phyloP scores from a whole-genome alignment of 495 filamentous ascomycete species.

The Collariella sp. region DNA sequence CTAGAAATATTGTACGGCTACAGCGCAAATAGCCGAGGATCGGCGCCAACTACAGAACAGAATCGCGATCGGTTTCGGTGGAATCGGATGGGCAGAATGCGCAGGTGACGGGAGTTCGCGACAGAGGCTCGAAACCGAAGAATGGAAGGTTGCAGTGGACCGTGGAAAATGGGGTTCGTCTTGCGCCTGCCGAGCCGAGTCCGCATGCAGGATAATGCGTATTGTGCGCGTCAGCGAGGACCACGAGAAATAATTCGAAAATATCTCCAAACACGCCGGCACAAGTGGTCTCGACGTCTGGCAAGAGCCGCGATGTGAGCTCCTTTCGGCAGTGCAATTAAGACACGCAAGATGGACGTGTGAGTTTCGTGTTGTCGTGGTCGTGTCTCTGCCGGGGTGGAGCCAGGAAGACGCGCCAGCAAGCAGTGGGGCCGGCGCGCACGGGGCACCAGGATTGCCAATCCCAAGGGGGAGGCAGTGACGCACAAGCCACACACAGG shows the following conservation, averaged over 20 bases:
- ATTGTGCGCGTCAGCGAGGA: background rate
- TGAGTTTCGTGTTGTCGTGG: constrained; percentile 28
- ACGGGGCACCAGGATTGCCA: background rate
- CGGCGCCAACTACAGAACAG: too few relatives aligned
- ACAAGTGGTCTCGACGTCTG: background rate
- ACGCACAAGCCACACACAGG: background rate
- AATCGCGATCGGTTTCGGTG: too few relatives aligned
- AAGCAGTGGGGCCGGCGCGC: constrained; percentile 1
- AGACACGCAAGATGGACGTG: constrained; percentile 19
- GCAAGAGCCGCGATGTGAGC: background rate
- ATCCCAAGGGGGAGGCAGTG: background rate
- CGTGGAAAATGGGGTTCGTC: constrained; percentile 9
- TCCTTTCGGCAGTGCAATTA: constrained; percentile 23
- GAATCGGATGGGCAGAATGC: background rate
- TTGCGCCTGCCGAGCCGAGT: constrained; percentile 16
- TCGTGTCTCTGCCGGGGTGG: constrained; percentile 13
- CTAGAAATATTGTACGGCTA: background rate
- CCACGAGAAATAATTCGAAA: background rate
- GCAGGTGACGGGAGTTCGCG: constrained; percentile 8
- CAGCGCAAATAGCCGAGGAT: too few relatives aligned
- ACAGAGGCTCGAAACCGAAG: constrained; percentile 11
- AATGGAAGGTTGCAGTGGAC: constrained; percentile 20
- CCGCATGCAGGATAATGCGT: constrained; percentile 8
- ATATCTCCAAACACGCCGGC: background rate
- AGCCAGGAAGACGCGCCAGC: constrained; percentile 12